Percentiles rank a stretch among this genome's conserved stretches.
These are phyloP conservation scores for Xylariaceae sp. DNA, from an alignment of 2,329 filamentous ascomycete genomes.

Conservation along the genomic window DNA sequence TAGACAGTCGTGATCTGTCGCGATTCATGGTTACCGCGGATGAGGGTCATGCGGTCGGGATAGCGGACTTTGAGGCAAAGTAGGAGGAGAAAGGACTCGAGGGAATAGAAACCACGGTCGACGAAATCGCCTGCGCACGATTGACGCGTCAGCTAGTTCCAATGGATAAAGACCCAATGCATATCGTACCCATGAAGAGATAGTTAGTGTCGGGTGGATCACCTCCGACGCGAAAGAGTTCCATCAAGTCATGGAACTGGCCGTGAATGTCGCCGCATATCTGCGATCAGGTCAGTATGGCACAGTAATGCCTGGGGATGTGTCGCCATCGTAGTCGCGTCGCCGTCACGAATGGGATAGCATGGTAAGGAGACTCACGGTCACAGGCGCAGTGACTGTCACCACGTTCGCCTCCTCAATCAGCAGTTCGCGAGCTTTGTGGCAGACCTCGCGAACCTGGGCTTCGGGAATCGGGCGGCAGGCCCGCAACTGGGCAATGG, in stretches of 20 bases:
- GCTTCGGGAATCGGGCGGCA: conserved; percentile 94
- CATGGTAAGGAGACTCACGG: conserved; percentile 47
- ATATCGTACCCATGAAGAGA: conserved; percentile 76
- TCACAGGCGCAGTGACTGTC: conserved; percentile 89
- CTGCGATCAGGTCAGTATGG: conserved; percentile 36
- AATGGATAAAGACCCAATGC: background rate
- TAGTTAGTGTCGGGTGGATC: conserved; percentile 95
- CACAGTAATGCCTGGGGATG: background rate
- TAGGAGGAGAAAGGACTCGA: conserved; percentile 93
- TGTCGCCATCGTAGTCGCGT: background rate
- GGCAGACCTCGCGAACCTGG: conserved; percentile 93
- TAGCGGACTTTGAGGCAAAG: conserved; percentile 96
- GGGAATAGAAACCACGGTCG: conserved; percentile 94
- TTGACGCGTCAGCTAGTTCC: conserved; percentile 17
- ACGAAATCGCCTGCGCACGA: conserved; percentile 77
- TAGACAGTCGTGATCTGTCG: conserved; percentile 96
- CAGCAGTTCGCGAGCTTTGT: conserved; percentile 90
- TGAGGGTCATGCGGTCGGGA: conserved; percentile 92
- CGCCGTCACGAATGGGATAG: background rate
- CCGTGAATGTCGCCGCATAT: conserved; percentile 97
- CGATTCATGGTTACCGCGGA: conserved; percentile 92
- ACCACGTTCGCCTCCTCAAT: conserved; percentile 98
- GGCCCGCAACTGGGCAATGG: conserved; percentile 89
- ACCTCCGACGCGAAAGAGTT: conserved; percentile 87
- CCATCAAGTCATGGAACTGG: conserved; percentile 96